Conservation (phyloP, 768 basidiomycete genomes). For the Boletellus sp. region DNA sequence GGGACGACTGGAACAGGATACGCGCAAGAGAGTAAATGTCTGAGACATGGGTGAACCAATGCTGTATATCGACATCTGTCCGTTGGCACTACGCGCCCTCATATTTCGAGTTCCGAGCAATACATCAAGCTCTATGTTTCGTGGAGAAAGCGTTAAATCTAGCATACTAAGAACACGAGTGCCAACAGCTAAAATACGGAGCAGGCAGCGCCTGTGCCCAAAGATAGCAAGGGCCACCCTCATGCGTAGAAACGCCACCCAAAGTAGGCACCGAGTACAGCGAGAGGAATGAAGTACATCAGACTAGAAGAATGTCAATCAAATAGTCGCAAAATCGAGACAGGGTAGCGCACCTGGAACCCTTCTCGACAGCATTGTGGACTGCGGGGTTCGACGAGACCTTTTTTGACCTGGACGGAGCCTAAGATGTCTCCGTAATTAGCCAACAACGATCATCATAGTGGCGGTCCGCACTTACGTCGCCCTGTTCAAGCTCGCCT, state of each 20-base stretch:
- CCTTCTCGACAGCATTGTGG: constrained; percentile 52
- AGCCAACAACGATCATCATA: constrained; percentile 1
- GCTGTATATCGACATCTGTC: not conserved
- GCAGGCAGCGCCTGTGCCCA: not conserved
- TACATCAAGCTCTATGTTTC: not conserved
- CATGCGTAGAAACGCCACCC: constrained; percentile 73
- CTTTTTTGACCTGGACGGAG: constrained; percentile 49
- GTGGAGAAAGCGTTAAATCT: constrained; percentile 17
- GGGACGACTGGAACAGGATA: constrained; percentile 24
- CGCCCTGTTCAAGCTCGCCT: constrained; percentile 75
- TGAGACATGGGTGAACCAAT: not conserved
- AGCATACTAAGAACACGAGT: constrained; percentile 14
- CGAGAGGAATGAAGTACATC: constrained; percentile 84
- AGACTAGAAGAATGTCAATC: constrained; percentile 39
- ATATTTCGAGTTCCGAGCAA: not conserved
- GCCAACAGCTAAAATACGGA: constrained; percentile 11
- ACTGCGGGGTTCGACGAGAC: constrained; percentile 39
- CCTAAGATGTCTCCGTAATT: constrained; percentile 32
- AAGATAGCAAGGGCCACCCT: constrained; percentile 1
- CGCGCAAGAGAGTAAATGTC: not conserved
- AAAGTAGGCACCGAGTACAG: constrained; percentile 78
- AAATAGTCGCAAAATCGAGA: constrained; percentile 1
- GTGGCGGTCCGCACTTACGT: constrained; percentile 41
- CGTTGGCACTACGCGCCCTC: not conserved
- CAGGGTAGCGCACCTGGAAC: constrained; percentile 56